Conservation (phyloP, 345 rosid genomes). For the Chamaenerion angustifolium region DNA sequence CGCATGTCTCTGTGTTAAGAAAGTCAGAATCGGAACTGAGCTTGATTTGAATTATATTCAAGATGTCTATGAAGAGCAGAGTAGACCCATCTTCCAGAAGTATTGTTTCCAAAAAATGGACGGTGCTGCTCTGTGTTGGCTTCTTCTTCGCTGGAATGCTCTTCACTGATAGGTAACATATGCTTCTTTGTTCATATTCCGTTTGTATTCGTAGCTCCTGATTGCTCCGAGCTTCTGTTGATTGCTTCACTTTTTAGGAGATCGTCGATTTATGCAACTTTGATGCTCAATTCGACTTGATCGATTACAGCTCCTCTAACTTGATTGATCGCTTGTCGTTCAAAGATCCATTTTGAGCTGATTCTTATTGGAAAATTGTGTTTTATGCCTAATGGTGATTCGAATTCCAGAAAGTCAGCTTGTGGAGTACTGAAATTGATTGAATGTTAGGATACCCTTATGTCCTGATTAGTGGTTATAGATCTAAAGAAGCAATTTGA, state of each 20-base stretch:
- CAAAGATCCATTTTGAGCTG: neutral
- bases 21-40: neutral
- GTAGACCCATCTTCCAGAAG: constrained; percentile 41
- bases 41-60: neutral
- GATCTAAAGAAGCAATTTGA: no score
- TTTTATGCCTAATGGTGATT: no score
- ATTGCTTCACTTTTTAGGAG: neutral
- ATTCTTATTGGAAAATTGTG: neutral
- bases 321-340: neutral
- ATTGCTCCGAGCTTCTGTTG: neutral
- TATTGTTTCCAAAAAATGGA: constrained; percentile 59
- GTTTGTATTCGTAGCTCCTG: no score
- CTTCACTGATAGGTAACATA: constrained; percentile 65
- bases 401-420: no score
- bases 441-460: no score
- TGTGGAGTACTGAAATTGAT: no score
- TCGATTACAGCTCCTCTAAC: no score
- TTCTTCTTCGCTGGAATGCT: constrained; percentile 78
- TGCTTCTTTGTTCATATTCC: neutral
- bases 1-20: neutral
- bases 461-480: no score
- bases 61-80: constrained; percentile 56
- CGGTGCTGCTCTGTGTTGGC: constrained; percentile 53
- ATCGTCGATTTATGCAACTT: no score
- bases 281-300: no score